Conservation (phyloP, 2,329 filamentous ascomycete genomes). For the Blumeriella jaapii region DNA sequence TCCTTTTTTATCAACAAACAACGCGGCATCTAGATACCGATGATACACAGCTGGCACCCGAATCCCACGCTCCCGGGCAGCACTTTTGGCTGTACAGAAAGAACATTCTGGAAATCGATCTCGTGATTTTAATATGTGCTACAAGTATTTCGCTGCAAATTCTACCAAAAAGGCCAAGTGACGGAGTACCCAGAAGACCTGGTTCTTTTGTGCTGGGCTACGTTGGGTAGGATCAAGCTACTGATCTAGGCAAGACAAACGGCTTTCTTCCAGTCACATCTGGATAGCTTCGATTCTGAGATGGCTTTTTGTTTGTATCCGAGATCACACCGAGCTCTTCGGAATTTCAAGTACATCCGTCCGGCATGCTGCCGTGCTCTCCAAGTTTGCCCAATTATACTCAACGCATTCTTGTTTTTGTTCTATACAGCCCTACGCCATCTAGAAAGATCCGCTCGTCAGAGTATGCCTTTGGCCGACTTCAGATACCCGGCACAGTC, state of each 20-base stretch:
- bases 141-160: too few relatives aligned
- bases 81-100: too few relatives aligned
- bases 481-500: conserved; percentile 4
- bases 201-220: too few relatives aligned
- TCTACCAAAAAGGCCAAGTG: too few relatives aligned
- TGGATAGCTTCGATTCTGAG: neutral
- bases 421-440: conserved; percentile 16
- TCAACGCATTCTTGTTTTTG: conserved; percentile 6
- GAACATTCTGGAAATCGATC: too few relatives aligned
- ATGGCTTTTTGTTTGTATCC: conserved; percentile 1
- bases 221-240: neutral
- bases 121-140: too few relatives aligned
- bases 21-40: too few relatives aligned
- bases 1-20: too few relatives aligned
- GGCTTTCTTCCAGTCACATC: conserved; percentile 3
- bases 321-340: neutral
- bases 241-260: conserved; percentile 2
- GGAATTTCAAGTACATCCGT: conserved; percentile 1
- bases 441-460: conserved; percentile 7
- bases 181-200: too few relatives aligned
- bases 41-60: too few relatives aligned
- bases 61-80: too few relatives aligned
- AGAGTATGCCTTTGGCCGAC: conserved; percentile 4
- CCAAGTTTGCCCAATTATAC: conserved; percentile 2
- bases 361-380: conserved; percentile 13